These are phyloP conservation scores for Gloeophyllum trabeum DNA, from an alignment of 768 basidiomycete species.

Conservation along the genomic window DNA sequence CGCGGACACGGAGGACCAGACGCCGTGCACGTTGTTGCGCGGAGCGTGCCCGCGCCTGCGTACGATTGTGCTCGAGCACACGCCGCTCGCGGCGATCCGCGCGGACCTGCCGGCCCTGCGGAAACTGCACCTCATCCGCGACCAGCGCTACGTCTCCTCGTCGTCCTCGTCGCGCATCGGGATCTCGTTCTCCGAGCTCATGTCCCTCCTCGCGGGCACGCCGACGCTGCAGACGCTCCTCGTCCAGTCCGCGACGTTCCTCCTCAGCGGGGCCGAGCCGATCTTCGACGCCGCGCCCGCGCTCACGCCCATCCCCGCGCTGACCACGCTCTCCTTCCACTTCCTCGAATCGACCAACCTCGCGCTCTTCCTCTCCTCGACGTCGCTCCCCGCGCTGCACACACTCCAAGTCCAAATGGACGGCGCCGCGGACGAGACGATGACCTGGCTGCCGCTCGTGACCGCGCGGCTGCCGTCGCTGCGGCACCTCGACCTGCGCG, in stretches of 20 bases:
- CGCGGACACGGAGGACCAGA: slow-evolving; percentile 13
- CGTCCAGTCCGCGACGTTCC: slow-evolving; percentile 15
- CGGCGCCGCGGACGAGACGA: slow-evolving; percentile 13
- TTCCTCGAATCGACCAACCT: slow-evolving; percentile 17
- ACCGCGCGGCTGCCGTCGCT: slow-evolving; percentile 13
- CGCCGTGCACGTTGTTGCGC: slow-evolving; percentile 13
- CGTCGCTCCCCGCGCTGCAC: slow-evolving; percentile 11
- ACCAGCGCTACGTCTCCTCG: slow-evolving; percentile 14
- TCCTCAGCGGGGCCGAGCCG: slow-evolving; percentile 13
- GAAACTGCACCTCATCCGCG: slow-evolving; percentile 14
- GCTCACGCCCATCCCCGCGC: slow-evolving; percentile 9
- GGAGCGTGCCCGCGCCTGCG: slow-evolving; percentile 15
- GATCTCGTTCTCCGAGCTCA: slow-evolving; percentile 16
- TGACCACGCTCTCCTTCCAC: slow-evolving; percentile 12
- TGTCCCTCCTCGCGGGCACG: slow-evolving; percentile 6
- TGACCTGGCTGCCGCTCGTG: slow-evolving; percentile 16
- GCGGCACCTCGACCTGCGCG: slow-evolving; percentile 17
- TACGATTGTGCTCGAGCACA: slow-evolving; percentile 16
- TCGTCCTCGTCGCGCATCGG: slow-evolving; percentile 11
- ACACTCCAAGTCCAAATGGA: slow-evolving; percentile 17
- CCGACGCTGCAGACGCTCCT: slow-evolving; percentile 14
- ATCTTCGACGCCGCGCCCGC: slow-evolving; percentile 12
- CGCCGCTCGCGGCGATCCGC: slow-evolving; percentile 15
- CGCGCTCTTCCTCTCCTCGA: slow-evolving; percentile 18
- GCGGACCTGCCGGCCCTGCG: slow-evolving; percentile 14